A percentile compares a stretch with the other conserved stretches of the same genome.
Conservation (phyloP, 345 rosid species). For the Populus simonii region DNA sequence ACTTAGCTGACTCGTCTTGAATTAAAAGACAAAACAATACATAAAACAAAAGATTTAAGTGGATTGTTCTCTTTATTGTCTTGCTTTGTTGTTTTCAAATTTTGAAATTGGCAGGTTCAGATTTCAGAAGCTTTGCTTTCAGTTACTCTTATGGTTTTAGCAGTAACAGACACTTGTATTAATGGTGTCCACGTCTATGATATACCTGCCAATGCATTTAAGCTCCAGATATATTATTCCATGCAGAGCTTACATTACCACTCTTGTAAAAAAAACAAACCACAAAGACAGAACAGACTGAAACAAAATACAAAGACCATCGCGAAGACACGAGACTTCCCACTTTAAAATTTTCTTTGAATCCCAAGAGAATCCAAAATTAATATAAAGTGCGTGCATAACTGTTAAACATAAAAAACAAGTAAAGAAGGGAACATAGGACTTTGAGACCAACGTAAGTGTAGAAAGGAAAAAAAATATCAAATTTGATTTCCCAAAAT, state of each 20-base stretch:
- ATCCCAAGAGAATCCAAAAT: slow-evolving; percentile 15
- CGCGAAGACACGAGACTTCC: slow-evolving; percentile 18
- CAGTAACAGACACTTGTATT: slow-evolving; percentile 27
- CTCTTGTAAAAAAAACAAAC: slow-evolving; percentile 17
- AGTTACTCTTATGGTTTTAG: slow-evolving; percentile 25
- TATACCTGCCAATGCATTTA: slow-evolving; percentile 42
- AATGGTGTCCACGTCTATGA: slow-evolving; percentile 36
- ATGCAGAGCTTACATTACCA: slow-evolving; percentile 24
- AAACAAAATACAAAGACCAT: slow-evolving; percentile 24
- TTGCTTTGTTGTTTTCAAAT: slow-evolving; percentile 19
- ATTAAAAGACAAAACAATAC: not conserved
- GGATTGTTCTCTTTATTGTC: slow-evolving; percentile 8
- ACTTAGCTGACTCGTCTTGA: not conserved
- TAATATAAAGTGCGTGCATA: not conserved
- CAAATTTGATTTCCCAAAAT: not conserved
- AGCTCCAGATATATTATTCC: slow-evolving; percentile 41
- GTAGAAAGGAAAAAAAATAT: slow-evolving; percentile 11
- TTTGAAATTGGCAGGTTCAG: slow-evolving; percentile 27
- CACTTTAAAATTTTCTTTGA: slow-evolving; percentile 9
- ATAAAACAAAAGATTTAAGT: slow-evolving; percentile 13
- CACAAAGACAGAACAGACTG: slow-evolving; percentile 12
- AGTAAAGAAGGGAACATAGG: slow-evolving; percentile 12
- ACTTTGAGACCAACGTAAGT: slow-evolving; percentile 18
- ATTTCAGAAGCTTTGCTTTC: slow-evolving; percentile 28
- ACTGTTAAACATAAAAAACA: slow-evolving; percentile 8